These are phyloP conservation scores for Lentithecium fluviatile DNA, from an alignment of 495 filamentous ascomycete genomes.

Conservation along the genomic window DNA sequence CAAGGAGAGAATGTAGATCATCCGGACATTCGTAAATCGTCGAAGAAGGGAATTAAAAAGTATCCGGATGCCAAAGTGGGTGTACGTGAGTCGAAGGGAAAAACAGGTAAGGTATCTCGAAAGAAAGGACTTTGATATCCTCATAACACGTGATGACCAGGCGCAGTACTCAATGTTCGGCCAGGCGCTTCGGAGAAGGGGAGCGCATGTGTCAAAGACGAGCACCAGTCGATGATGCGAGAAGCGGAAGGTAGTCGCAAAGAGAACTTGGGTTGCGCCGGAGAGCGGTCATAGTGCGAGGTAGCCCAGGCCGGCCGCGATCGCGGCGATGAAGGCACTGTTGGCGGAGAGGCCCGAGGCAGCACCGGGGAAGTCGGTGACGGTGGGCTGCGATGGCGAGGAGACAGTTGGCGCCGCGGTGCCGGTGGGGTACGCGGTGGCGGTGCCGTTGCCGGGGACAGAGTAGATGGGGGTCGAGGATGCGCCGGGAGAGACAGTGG, in stretches of 20 bases:
- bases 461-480: constrained; percentile 1
- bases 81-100: too few species aligned
- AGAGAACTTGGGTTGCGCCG: constrained; percentile 5
- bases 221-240: constrained; percentile 31
- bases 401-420: constrained; percentile 6
- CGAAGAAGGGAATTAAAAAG: too few species aligned
- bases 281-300: constrained; percentile 26
- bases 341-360: constrained; percentile 30
- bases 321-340: constrained; percentile 17
- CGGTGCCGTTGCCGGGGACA: constrained; percentile 11
- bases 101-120: neutral
- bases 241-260: constrained; percentile 11
- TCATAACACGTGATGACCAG: too few species aligned
- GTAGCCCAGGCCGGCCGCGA: constrained; percentile 29
- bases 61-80: too few species aligned
- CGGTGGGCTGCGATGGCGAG: constrained; percentile 5
- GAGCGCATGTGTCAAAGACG: neutral
- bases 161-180: constrained; percentile 1
- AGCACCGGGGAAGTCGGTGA: constrained; percentile 25
- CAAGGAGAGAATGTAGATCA: too few species aligned
- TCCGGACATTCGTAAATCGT: too few species aligned
- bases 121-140: neutral
- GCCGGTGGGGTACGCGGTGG: constrained; percentile 1
- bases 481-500: constrained; percentile 29
- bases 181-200: neutral